Evolutionary conservation across 495 filamentous ascomycete species (phyloP).

Genomic region (Chaetomidium leptoderma): DNA sequence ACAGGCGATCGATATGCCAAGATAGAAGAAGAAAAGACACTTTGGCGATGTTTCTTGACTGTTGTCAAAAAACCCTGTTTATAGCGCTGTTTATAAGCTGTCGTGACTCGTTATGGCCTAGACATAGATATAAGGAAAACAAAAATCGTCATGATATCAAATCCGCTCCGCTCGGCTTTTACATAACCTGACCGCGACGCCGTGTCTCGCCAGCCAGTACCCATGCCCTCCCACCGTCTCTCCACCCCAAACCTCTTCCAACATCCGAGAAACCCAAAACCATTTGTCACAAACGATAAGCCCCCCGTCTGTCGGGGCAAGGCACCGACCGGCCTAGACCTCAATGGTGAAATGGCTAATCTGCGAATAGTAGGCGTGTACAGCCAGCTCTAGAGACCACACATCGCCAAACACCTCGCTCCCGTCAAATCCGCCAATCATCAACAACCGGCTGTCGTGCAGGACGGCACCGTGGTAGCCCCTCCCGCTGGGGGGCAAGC

Average conservation of each 20-base stretch:
- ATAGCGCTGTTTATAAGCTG: not conserved
- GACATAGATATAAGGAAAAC: not conserved
- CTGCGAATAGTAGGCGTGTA: constrained; percentile 64
- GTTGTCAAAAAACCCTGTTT: constrained; percentile 5
- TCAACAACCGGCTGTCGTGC: constrained; percentile 55
- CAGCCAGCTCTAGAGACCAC: constrained; percentile 59
- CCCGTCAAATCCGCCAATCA: constrained; percentile 63
- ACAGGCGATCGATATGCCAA: not conserved
- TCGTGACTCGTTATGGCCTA: constrained; percentile 22
- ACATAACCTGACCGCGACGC: not conserved
- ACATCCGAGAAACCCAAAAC: not conserved
- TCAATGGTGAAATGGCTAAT: constrained; percentile 65
- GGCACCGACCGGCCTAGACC: constrained; percentile 41
- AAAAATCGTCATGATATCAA: not conserved
- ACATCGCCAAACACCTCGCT: constrained; percentile 60
- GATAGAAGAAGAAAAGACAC: too few species aligned
- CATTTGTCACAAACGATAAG: too few species aligned
- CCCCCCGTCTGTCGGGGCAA: too few species aligned
- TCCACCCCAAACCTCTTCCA: not conserved
- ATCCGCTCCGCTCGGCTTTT: constrained; percentile 5
- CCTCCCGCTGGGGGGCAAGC: constrained; percentile 54
- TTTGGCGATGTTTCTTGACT: too few species aligned
- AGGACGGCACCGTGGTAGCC: constrained; percentile 62
- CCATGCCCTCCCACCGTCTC: not conserved
- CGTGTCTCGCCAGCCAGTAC: constrained; percentile 5